phyloP scores from a whole-genome alignment of 768 basidiomycete species.

The Porphyrellus cyaneotinctus region DNA sequence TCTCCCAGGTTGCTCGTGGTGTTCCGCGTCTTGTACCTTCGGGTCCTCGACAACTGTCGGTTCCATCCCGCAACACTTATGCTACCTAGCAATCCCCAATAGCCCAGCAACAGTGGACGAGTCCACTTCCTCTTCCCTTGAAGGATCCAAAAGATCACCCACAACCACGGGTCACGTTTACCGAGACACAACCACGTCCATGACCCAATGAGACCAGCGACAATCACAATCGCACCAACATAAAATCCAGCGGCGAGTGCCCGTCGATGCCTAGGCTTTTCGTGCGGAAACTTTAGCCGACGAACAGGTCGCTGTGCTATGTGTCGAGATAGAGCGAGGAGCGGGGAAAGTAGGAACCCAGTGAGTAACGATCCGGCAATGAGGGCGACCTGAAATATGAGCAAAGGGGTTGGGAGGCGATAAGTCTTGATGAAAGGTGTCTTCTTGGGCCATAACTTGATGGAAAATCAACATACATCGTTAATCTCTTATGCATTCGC shows the following conservation, averaged over 20 bases:
- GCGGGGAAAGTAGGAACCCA: constrained; percentile 92
- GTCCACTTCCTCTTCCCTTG: constrained; percentile 77
- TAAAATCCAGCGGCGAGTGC: constrained; percentile 86
- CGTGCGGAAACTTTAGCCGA: constrained; percentile 76
- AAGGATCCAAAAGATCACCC: constrained; percentile 73
- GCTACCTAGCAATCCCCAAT: constrained; percentile 78
- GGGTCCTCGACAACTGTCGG: constrained; percentile 76
- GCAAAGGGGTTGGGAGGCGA: constrained; percentile 86
- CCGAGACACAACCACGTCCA: constrained; percentile 92
- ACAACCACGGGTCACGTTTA: constrained; percentile 81
- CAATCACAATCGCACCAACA: constrained; percentile 66
- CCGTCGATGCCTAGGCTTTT: constrained; percentile 78
- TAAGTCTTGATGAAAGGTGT: constrained; percentile 88
- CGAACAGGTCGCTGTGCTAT: constrained; percentile 83
- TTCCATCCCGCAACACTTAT: constrained; percentile 95
- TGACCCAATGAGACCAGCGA: constrained; percentile 78
- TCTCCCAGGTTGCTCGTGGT: constrained; percentile 33
- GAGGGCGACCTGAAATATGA: constrained; percentile 88
- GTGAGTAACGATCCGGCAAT: constrained; percentile 88
- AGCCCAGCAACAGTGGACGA: constrained; percentile 69
- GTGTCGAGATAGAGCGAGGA: constrained; percentile 87
- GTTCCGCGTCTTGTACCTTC: constrained; percentile 58
- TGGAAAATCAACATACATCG: constrained; percentile 3
- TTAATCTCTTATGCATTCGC: constrained; percentile 21
- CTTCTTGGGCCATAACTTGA: constrained; percentile 72